Conservation (phyloP, 495 filamentous ascomycete species). For the Lasiosphaeria ovina region DNA sequence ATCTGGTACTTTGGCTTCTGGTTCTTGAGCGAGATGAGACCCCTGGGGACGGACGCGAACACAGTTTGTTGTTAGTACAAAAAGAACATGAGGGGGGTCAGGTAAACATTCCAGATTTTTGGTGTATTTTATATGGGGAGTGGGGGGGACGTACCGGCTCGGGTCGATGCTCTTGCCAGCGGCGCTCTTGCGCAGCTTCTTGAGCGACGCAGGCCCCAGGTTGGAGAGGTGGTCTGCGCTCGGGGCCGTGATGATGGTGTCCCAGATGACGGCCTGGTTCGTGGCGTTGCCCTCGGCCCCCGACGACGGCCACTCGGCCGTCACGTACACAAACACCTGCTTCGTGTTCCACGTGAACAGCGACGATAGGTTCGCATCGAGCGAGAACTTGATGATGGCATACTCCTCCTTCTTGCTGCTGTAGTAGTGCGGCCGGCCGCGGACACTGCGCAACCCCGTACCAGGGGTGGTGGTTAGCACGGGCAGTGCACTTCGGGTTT, state of each 20-base stretch:
- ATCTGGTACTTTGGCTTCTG: constrained; percentile 92
- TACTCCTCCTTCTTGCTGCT: constrained; percentile 89
- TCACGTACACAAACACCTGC: constrained; percentile 93
- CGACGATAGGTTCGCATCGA: constrained; percentile 78
- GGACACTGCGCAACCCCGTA: constrained; percentile 54
- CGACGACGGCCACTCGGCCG: constrained; percentile 73
- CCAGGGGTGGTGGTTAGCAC: too few species aligned
- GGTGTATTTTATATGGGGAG: background rate
- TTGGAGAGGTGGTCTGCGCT: constrained; percentile 55
- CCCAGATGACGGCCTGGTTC: constrained; percentile 92
- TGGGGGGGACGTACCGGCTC: constrained; percentile 36
- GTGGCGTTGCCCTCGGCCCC: constrained; percentile 35
- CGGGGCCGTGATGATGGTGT: constrained; percentile 80
- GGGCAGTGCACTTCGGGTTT: background rate
- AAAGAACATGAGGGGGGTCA: constrained; percentile 6
- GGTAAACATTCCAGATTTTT: too few species aligned
- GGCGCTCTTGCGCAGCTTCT: constrained; percentile 52
- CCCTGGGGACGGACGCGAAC: constrained; percentile 35
- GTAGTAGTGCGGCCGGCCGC: constrained; percentile 92
- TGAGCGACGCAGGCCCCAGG: constrained; percentile 48
- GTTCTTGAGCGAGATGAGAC: constrained; percentile 70
- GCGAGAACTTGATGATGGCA: constrained; percentile 87
- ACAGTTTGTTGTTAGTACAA: constrained; percentile 2
- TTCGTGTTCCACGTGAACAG: constrained; percentile 99
- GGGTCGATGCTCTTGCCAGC: constrained; percentile 53